Evolutionary conservation across 2,329 filamentous ascomycete genomes (phyloP).

Genomic region (Septoria linicola): DNA sequence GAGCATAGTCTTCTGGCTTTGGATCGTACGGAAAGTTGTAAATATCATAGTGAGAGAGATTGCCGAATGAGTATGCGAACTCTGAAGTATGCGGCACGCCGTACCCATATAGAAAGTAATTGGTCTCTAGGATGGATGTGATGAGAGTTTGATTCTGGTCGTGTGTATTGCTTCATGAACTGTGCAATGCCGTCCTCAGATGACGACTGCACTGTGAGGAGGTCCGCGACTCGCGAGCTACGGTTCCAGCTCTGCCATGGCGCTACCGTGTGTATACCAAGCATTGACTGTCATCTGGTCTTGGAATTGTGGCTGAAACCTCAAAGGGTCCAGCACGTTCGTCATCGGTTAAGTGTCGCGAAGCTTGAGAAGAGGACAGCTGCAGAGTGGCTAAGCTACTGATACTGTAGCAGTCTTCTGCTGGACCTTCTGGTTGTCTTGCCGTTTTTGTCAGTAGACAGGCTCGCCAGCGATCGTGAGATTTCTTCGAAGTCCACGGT

Average conservation of each 20-base stretch:
- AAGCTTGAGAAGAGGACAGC: too few species aligned
- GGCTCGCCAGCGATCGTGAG: too few species aligned
- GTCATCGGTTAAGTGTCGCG: not conserved
- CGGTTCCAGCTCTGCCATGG: not conserved
- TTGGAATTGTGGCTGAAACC: constrained; percentile 7
- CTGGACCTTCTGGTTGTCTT: too few species aligned
- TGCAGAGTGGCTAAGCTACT: too few species aligned
- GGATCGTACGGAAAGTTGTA: constrained; percentile 38
- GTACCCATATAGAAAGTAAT: constrained; percentile 40
- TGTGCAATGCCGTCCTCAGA: not conserved
- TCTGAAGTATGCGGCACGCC: constrained; percentile 55
- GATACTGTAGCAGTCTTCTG: too few species aligned
- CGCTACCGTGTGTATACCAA: constrained; percentile 6
- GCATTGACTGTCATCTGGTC: constrained; percentile 4
- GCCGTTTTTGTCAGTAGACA: too few species aligned
- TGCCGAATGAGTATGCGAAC: constrained; percentile 53
- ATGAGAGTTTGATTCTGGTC: constrained; percentile 58
- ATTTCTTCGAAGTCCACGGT: too few species aligned
- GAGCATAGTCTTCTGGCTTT: constrained; percentile 42
- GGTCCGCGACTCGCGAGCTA: not conserved
- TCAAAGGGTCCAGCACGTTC: not conserved
- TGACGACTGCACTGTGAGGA: not conserved
- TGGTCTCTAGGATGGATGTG: constrained; percentile 42
- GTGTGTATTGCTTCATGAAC: constrained; percentile 24
- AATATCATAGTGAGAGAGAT: constrained; percentile 44